Evolutionary conservation across 1,139 yeast species (phyloP), one percentile per base, ranked within the genome.

Genomic region (Geotrichum europaeum): DNA sequence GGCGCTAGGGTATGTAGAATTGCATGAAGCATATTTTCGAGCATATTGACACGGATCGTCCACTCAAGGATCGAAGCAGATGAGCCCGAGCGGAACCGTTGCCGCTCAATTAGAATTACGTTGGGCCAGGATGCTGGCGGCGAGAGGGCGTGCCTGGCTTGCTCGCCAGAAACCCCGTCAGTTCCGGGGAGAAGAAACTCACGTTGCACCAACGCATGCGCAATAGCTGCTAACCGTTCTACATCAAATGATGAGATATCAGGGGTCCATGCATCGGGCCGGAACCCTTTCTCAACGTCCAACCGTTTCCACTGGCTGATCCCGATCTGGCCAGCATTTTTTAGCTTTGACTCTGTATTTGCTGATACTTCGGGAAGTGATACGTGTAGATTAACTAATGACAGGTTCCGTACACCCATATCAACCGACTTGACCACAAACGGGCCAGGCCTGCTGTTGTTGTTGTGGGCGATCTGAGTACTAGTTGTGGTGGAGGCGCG

Each of bases 41-140:
- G 68, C 49, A 82, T 76, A 63, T 83, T 84, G 6, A 82, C 78
- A 57, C 79, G 75, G 40, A 84, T 68, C 1, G 84, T 78, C 65
- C 80, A 78, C 60, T 83, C 86, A 5, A 81, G 72, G 0, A 84
- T 79, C 28, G 70, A 69, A 6, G 75, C 71, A 0, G 79, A 74
- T 0, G 85, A 81, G 61, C 73, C 74, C 0, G 83, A 76, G 51
- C 88, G 74, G 55, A 79, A 75, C 49, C 88, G 68, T 66, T 85
- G 89, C 59, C 83, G 70, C 66, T 85, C 89, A 4, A 84, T 72
- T 3, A 84, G 67, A 5, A 82, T 75, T 4, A 78, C 68, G 61
- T 78, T 78, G 0, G 83, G 79, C 47, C 47, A 40, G 18, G n/a
- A 9, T 5, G 0, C 64, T 43, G 4, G 56, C 51, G 15, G 25